Evolutionary conservation across 2,329 filamentous ascomycete genomes (phyloP).

Genomic region (Aspergillus costaricaensis): DNA sequence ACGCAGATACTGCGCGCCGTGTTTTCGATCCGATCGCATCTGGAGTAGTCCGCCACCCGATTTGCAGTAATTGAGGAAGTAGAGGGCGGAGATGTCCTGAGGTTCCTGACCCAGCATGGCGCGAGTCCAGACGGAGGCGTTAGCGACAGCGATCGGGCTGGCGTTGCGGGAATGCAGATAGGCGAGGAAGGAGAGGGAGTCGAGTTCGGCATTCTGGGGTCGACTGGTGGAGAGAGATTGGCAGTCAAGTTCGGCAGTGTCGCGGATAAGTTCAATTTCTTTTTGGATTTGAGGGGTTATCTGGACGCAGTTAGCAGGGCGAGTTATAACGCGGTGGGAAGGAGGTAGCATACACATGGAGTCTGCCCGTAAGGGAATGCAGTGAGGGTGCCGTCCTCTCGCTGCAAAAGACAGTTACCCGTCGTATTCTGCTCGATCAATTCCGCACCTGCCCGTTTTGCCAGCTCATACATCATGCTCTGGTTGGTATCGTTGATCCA

Average conservation of each 20-base stretch:
- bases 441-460: slow-evolving; percentile 36
- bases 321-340: background rate
- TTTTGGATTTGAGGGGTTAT: slow-evolving; percentile 26
- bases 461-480: slow-evolving; percentile 45
- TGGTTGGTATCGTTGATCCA: slow-evolving; percentile 64
- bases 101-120: slow-evolving; percentile 57
- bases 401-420: slow-evolving; percentile 49
- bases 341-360: slow-evolving; percentile 3
- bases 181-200: slow-evolving; percentile 43
- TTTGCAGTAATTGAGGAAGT: slow-evolving; percentile 59
- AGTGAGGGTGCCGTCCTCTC: slow-evolving; percentile 33
- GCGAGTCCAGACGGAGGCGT: slow-evolving; percentile 50
- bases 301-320: background rate
- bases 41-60: slow-evolving; percentile 54
- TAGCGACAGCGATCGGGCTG: slow-evolving; percentile 32
- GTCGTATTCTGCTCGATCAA: slow-evolving; percentile 52
- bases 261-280: slow-evolving; percentile 37
- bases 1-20: slow-evolving; percentile 57
- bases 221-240: slow-evolving; percentile 34
- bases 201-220: slow-evolving; percentile 31
- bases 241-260: slow-evolving; percentile 43
- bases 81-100: slow-evolving; percentile 53
- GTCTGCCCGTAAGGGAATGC: slow-evolving; percentile 24
- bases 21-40: slow-evolving; percentile 56
- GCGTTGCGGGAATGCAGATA: slow-evolving; percentile 39